Conservation (phyloP, 768 basidiomycete genomes). For the Asterophora lycoperdoides region DNA sequence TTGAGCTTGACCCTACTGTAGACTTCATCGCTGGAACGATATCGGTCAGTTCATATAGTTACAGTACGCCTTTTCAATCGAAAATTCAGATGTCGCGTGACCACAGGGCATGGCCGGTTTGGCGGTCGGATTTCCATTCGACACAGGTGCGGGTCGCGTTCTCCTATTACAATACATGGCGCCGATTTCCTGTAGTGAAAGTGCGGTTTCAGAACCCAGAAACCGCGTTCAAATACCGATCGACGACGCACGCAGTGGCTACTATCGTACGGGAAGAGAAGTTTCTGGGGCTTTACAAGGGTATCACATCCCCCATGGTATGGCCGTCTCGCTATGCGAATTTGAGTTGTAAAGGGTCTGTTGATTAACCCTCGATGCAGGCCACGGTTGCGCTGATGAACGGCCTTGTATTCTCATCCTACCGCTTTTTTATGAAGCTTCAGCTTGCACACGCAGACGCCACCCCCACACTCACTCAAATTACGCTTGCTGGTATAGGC, state of each 20-base stretch:
- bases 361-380: conserved; percentile 29
- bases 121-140: conserved; percentile 73
- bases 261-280: conserved; percentile 71
- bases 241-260: conserved; percentile 58
- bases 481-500: conserved; percentile 73
- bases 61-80: neutral
- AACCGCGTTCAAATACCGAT: conserved; percentile 52
- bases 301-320: conserved; percentile 78
- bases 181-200: conserved; percentile 49
- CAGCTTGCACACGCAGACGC: conserved; percentile 46
- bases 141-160: conserved; percentile 46
- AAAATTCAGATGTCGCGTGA: neutral
- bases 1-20: conserved; percentile 52
- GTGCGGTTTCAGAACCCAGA: conserved; percentile 72
- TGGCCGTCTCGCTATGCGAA: conserved; percentile 17
- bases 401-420: conserved; percentile 82
- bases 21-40: conserved; percentile 81
- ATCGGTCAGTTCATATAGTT: conserved; percentile 32
- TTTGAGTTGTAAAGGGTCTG: neutral
- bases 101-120: conserved; percentile 59
- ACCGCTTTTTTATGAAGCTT: conserved; percentile 70
- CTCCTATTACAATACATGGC: neutral
- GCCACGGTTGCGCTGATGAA: conserved; percentile 73
- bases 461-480: conserved; percentile 65
- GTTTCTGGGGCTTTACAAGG: conserved; percentile 67